phyloP scores from a whole-genome alignment of 1,139 yeast genomes.

The Nadsonia starkeyi-henricii region DNA sequence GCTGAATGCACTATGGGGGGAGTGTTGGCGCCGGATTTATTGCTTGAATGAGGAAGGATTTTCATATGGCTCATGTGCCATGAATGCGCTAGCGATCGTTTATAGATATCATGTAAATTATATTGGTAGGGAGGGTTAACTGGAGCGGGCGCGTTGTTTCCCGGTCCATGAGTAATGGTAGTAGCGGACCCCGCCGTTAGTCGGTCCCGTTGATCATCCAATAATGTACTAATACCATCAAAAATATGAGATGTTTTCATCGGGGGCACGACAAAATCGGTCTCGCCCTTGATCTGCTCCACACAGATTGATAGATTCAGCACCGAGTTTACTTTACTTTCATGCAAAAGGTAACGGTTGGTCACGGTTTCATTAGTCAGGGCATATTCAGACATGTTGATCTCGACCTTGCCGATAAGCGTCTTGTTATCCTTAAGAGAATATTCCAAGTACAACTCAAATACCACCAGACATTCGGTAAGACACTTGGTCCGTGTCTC shows the following conservation, averaged over 20 bases:
- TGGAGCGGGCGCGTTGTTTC: too few relatives aligned
- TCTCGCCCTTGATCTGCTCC: constrained; percentile 32
- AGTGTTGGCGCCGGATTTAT: too few relatives aligned
- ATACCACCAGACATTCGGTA: constrained; percentile 16
- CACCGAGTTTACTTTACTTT: constrained; percentile 73
- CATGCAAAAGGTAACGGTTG: constrained; percentile 52
- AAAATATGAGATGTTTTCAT: constrained; percentile 20
- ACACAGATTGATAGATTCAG: constrained; percentile 37
- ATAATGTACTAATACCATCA: constrained; percentile 18
- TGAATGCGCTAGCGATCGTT: constrained; percentile 2
- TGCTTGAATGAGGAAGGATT: not conserved
- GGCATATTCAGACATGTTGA: constrained; percentile 63
- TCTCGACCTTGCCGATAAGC: constrained; percentile 48
- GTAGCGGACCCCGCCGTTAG: too few relatives aligned
- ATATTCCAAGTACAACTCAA: constrained; percentile 27
- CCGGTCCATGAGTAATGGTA: too few relatives aligned
- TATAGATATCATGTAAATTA: constrained; percentile 7
- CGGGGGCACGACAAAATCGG: constrained; percentile 22
- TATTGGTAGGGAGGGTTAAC: too few relatives aligned
- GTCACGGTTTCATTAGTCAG: constrained; percentile 35
- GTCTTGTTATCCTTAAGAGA: constrained; percentile 23
- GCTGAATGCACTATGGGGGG: not conserved
- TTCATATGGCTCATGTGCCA: not conserved
- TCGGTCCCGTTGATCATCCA: too few relatives aligned
- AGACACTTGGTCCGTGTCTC: constrained; percentile 14